Percentiles rank a stretch among this genome's conserved stretches.
Evolutionary conservation across 352 stramenopile species (phyloP).

Genomic region (Pythium sp.): DNA sequence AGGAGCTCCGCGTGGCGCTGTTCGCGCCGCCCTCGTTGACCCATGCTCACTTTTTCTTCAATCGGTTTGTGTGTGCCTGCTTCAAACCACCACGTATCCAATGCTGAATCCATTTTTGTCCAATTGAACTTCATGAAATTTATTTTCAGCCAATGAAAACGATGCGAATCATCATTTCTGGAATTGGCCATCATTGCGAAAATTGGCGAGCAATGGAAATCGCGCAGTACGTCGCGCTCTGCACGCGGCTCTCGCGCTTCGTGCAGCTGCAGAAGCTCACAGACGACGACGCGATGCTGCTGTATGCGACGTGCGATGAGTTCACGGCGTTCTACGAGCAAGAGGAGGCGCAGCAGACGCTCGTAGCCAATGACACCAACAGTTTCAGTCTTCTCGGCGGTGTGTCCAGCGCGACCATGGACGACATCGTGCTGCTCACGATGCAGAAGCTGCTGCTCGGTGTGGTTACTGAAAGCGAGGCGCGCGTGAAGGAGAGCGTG

Average conservation of each 20-base stretch:
- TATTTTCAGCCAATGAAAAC: background rate
- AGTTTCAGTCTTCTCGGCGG: slow-evolving; percentile 10
- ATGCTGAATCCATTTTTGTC: background rate
- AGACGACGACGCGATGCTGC: slow-evolving; percentile 13
- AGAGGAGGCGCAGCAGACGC: background rate
- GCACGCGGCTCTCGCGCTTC: slow-evolving; percentile 62
- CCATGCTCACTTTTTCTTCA: slow-evolving; percentile 7
- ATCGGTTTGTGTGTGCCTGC: background rate
- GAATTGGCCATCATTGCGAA: slow-evolving; percentile 12
- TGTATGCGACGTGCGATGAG: slow-evolving; percentile 26
- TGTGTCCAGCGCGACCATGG: slow-evolving; percentile 32
- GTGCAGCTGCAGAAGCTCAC: slow-evolving; percentile 32
- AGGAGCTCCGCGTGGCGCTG: slow-evolving; percentile 63
- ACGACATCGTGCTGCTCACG: slow-evolving; percentile 67
- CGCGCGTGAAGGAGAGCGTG: slow-evolving; percentile 28
- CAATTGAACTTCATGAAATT: background rate
- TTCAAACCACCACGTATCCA: background rate
- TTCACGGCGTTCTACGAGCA: slow-evolving; percentile 27
- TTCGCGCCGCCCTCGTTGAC: slow-evolving; percentile 22
- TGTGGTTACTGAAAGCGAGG: slow-evolving; percentile 22
- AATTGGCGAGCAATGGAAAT: slow-evolving; percentile 20
- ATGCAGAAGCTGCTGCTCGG: slow-evolving; percentile 53
- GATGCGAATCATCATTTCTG: background rate
- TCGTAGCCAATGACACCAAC: background rate
- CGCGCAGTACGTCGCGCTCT: slow-evolving; percentile 53